These are phyloP conservation scores for Dryas drummondii DNA, from an alignment of 306 rosid genomes.

Conservation along the genomic window DNA sequence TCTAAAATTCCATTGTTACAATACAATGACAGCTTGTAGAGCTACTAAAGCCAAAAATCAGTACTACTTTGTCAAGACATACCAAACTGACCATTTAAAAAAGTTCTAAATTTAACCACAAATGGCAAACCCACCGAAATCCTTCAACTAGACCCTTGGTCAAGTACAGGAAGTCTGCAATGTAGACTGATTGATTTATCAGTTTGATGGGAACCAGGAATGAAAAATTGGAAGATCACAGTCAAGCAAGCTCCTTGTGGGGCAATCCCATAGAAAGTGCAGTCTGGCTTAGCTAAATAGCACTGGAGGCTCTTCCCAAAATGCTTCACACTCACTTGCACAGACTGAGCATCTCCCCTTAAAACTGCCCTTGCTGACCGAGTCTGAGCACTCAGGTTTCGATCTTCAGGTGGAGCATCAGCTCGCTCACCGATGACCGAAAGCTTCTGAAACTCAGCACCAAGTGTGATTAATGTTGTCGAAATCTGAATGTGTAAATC, in stretches of 20 bases:
- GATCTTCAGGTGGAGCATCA: conserved; percentile 70
- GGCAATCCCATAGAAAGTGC: conserved; percentile 89
- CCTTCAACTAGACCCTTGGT: conserved; percentile 58
- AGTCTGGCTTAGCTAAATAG: conserved; percentile 93
- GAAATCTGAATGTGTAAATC: conserved; percentile 80
- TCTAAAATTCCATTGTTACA: neutral
- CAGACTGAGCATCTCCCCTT: conserved; percentile 82
- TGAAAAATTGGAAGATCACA: conserved; percentile 54
- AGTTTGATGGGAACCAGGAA: conserved; percentile 76
- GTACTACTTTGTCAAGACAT: neutral
- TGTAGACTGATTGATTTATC: conserved; percentile 95
- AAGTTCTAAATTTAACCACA: neutral
- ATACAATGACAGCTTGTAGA: neutral
- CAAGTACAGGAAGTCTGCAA: conserved; percentile 92
- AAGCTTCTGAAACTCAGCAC: conserved; percentile 80
- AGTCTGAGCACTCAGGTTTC: conserved; percentile 69
- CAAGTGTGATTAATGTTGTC: conserved; percentile 72
- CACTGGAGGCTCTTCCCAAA: conserved; percentile 86
- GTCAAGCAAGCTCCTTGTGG: conserved; percentile 81
- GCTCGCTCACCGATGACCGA: conserved; percentile 72
- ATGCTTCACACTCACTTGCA: conserved; percentile 91
- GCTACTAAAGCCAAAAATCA: neutral
- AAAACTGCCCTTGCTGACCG: conserved; percentile 59
- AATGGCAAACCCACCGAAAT: conserved; percentile 8
- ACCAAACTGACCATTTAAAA: neutral